Conservation (phyloP, 2,329 filamentous ascomycete genomes). For the Tolypocladium album region DNA sequence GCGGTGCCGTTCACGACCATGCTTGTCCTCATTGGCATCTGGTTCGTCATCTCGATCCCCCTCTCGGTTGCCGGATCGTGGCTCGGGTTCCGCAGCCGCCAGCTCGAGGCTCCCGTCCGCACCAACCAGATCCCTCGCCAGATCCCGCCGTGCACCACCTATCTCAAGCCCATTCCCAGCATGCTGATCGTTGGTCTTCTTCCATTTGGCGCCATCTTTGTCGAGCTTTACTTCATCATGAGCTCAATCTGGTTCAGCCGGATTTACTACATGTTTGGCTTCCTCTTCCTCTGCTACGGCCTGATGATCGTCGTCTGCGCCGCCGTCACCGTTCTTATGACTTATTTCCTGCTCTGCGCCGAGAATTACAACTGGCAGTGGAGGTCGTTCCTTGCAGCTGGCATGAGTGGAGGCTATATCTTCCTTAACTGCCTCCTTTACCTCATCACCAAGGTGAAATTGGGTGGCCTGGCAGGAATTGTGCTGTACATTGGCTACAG, state of each 20-base stretch:
- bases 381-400: slow-evolving; percentile 85
- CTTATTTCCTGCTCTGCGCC: slow-evolving; percentile 90
- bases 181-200: slow-evolving; percentile 88
- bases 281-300: slow-evolving; percentile 94
- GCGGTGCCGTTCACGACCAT: slow-evolving; percentile 96
- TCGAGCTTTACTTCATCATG: slow-evolving; percentile 99
- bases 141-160: slow-evolving; percentile 75
- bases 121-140: slow-evolving; percentile 98
- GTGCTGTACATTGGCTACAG: slow-evolving; percentile 94
- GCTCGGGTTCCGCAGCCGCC: slow-evolving; percentile 72
- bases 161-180: slow-evolving; percentile 77
- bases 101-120: slow-evolving; percentile 70
- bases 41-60: slow-evolving; percentile 94
- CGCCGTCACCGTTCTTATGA: slow-evolving; percentile 83
- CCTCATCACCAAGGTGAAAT: slow-evolving; percentile 77
- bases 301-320: slow-evolving; percentile 95
- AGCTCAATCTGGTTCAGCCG: slow-evolving; percentile 97
- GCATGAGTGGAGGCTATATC: slow-evolving; percentile 83
- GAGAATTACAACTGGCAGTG: slow-evolving; percentile 99
- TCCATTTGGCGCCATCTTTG: slow-evolving; percentile 93
- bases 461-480: slow-evolving; percentile 74
- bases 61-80: slow-evolving; percentile 84
- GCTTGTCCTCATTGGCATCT: slow-evolving; percentile 85
- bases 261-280: slow-evolving; percentile 99
- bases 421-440: slow-evolving; percentile 88